phyloP scores from a whole-genome alignment of 108 stramenopile species.

The Schizochytrium sp. region DNA sequence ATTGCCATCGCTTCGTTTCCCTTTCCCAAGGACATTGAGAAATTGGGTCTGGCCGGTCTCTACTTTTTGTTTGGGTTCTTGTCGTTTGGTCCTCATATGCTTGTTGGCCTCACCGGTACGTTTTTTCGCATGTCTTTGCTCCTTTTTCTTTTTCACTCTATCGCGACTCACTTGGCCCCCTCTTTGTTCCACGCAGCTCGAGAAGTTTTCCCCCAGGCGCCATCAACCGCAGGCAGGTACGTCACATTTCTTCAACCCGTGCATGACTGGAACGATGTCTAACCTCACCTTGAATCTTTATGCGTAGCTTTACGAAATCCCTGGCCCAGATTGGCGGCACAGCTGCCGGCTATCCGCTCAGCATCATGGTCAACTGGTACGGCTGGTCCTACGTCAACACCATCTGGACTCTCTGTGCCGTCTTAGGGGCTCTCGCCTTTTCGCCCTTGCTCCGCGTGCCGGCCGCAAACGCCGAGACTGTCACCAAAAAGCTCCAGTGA shows the following conservation, averaged over 20 bases:
- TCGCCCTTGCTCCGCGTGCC: not conserved
- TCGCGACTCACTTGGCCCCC: not conserved
- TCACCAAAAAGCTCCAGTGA: no score
- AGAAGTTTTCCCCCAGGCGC: not conserved
- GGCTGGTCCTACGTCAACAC: not conserved
- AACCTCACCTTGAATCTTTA: not conserved
- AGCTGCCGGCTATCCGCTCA: not conserved
- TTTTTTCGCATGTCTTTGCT: not conserved
- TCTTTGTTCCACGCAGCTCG: not conserved
- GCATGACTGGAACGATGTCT: not conserved
- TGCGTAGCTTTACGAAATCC: not conserved
- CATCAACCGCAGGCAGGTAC: not conserved
- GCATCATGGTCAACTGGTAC: not conserved
- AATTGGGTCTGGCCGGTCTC: not conserved
- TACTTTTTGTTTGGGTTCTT: not conserved
- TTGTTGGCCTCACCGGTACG: slow-evolving; percentile 13
- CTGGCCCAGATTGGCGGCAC: not conserved
- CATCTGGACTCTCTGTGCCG: not conserved
- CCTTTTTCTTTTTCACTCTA: not conserved
- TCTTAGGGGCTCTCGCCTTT: not conserved
- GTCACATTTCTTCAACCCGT: not conserved
- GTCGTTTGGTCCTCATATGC: slow-evolving; percentile 3
- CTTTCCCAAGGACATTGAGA: not conserved
- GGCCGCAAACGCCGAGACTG: no score
- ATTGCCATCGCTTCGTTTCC: not conserved